Base-by-base conservation (phyloP, 2,329 filamentous ascomycete species). In the Sarocladium kiliense region DNA sequence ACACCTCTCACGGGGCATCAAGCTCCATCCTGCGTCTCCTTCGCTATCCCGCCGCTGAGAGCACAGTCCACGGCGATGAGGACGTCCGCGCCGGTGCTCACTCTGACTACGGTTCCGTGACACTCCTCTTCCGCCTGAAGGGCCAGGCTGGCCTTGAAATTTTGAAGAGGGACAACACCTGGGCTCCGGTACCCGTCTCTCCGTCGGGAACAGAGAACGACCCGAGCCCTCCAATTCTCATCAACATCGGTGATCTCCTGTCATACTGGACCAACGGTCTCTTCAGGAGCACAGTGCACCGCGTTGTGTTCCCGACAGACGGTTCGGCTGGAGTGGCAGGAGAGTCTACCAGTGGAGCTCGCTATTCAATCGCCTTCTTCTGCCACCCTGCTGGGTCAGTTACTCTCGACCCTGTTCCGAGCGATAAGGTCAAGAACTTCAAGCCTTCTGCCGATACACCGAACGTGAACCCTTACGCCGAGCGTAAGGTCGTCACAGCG, bases 181-280 rank as follows among this genome's bases (percentile, higher is more conserved):
- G 86, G 88, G 81, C 77, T 0, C 81, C 83, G 44, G 89, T 87
- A 1, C 85, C 83, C 3, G 87, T 92, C 1, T 75, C 74, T 16
- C 88, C 88, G 0, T 74, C 78, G 0, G 79, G 79, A 1, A 85
- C 82, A 3, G 81, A 82, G 58, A 59, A 67, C 27, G 82, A 85
- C 62, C 74, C 75, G 9, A 80, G 76, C 39, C 86, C 83, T n/a
- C 92, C 87, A 1, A 90, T 91, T 77, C 69, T 97, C 77, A 69
- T 97, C 85, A 74, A 94, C 76, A 81, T 91, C 72, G 72, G 87
- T 71, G 74, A 86, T 67, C 65, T 88, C 66, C 73, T 87, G 58
- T 87, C 84, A 32, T 94, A 95, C 69, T 97, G 93, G 93, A 97
- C 94, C 1, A 87, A 88, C 60, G 91, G 92, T 0, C 71, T 97